Evolutionary conservation across 2,329 filamentous ascomycete species (phyloP), one percentile per base, ranked within the genome.

Genomic region (Cercospora sesami): DNA sequence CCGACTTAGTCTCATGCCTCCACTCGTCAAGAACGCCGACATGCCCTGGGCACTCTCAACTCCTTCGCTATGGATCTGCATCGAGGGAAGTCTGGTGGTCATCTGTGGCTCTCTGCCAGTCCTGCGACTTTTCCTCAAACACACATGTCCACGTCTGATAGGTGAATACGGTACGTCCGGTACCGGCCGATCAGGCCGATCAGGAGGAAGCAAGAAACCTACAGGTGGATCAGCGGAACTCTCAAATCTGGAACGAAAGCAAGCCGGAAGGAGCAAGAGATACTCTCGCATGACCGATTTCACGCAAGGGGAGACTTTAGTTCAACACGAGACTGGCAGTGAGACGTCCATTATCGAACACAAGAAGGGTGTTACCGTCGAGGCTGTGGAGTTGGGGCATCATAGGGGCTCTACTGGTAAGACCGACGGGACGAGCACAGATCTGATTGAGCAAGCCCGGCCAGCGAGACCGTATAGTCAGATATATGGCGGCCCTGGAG

Each of bases 31-130:
- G 4, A 60, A 45, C 14, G 26, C 51, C n/a, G 69, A 69, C 48
- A 62, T 60, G 39, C 58, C 69, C 3, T 69, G 65, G 65, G 63
- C 65, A 4, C 62, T 71, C 26, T 57, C 65, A 10, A 68, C 68
- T 2, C 69, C 68, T 3, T 64, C 67, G 7, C 68, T 57, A 5
- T 71, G 68, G 68, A 71, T 71, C 33, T 69, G 67, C 55, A 66
- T 71, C 51, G 69, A 71, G 51, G 69, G 59, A n/a, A 69, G 66
- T 57, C 65, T 71, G 30, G 66, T 71, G 28, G 63, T 69, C 18
- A 69, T 71, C 48, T 71, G 69, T 33, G 67, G 67, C 18, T 71
- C 65, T 26, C 55, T 71, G 1, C 69, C 69, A 14, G 67, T 68
- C 48, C 33, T 71, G 0, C 67, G 68, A 10, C 69, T 69, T 36